A percentile compares a stretch with the other conserved stretches of the same genome.
Conservation (phyloP, 2,329 filamentous ascomycete genomes). For the Colletotrichum tamarilloi region DNA sequence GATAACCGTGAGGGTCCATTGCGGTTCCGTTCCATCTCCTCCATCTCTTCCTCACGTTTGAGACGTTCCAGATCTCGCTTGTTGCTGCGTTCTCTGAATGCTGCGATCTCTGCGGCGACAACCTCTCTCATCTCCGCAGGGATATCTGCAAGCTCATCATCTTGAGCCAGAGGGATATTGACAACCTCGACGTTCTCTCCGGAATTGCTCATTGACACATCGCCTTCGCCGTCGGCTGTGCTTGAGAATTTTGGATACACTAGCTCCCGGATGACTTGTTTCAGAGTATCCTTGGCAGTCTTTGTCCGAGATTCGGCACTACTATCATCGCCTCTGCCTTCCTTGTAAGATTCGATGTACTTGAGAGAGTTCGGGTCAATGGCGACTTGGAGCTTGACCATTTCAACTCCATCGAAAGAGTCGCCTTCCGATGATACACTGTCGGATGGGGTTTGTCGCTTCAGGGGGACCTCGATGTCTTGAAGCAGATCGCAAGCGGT, state of each 20-base stretch:
- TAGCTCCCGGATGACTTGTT: constrained; percentile 75
- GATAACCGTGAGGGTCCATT: constrained; percentile 73
- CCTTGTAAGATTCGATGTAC: constrained; percentile 86
- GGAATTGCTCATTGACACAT: constrained; percentile 76
- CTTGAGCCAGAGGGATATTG: constrained; percentile 86
- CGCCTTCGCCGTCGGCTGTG: constrained; percentile 70
- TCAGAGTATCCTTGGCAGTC: constrained; percentile 74
- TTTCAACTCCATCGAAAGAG: constrained; percentile 69
- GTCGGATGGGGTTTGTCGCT: constrained; percentile 72
- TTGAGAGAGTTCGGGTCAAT: constrained; percentile 86
- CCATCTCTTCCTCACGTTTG: constrained; percentile 90
- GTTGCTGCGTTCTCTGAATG: constrained; percentile 92
- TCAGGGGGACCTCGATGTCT: constrained; percentile 83
- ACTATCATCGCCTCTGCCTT: constrained; percentile 71
- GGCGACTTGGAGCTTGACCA: constrained; percentile 76
- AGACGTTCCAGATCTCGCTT: constrained; percentile 89
- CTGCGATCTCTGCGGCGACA: constrained; percentile 92
- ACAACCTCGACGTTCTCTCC: constrained; percentile 83
- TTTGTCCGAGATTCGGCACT: constrained; percentile 76
- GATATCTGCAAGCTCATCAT: constrained; percentile 96
- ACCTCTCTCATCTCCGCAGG: constrained; percentile 96
- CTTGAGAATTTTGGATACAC: constrained; percentile 71
- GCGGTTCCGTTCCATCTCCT: constrained; percentile 81
- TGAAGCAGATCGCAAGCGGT: constrained; percentile 86
- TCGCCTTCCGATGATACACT: constrained; percentile 53